These are phyloP conservation scores for Cymodocea nodosa DNA, from an alignment of 116 monocot genomes.

Conservation along the genomic window DNA sequence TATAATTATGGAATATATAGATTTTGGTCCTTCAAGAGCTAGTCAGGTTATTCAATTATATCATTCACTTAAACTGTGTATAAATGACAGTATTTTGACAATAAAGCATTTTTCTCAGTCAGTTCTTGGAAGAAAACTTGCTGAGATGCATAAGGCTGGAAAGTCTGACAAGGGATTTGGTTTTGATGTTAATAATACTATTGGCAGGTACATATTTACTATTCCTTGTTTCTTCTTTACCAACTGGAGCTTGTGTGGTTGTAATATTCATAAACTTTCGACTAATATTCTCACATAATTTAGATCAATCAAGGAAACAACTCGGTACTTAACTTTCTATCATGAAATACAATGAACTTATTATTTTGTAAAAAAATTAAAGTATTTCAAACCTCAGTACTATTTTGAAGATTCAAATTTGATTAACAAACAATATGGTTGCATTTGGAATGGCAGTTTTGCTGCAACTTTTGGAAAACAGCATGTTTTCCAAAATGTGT, in stretches of 20 bases:
- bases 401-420: background rate
- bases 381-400: too few species aligned
- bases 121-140: slow-evolving; percentile 68
- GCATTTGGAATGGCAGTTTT: too few species aligned
- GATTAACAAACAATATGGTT: background rate
- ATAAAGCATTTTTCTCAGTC: slow-evolving; percentile 30
- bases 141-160: slow-evolving; percentile 92
- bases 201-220: slow-evolving; percentile 50
- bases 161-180: slow-evolving; percentile 82
- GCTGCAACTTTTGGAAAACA: too few species aligned
- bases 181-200: slow-evolving; percentile 81
- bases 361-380: too few species aligned
- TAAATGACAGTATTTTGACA: background rate
- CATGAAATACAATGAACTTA: too few species aligned
- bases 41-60: slow-evolving; percentile 34
- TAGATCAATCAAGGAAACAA: too few species aligned
- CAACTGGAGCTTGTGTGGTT: background rate
- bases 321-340: too few species aligned
- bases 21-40: slow-evolving; percentile 61
- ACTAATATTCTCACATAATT: too few species aligned
- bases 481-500: too few species aligned
- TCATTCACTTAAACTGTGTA: too few species aligned
- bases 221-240: background rate
- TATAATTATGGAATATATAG: slow-evolving; percentile 88
- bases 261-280: background rate